Percentiles rank a stretch among this genome's conserved stretches.
phyloP scores from a whole-genome alignment of 2,329 filamentous ascomycete species.

The Rosellinia necatrix region DNA sequence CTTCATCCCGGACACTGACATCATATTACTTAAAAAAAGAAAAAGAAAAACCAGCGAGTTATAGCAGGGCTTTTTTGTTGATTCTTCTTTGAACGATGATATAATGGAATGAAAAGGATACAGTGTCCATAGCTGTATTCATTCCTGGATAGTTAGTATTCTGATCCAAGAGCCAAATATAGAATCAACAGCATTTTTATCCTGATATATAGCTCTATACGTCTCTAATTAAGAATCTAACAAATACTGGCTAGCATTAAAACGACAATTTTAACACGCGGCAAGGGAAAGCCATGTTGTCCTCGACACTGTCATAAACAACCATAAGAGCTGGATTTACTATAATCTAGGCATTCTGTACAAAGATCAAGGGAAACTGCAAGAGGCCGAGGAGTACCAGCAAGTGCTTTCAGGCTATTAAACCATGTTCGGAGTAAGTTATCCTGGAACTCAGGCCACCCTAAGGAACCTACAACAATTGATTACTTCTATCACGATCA shows the following conservation, averaged over 20 bases:
- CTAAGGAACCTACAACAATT: neutral
- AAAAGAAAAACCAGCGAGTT: too few species aligned
- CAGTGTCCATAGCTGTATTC: constrained; percentile 15
- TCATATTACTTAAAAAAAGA: too few species aligned
- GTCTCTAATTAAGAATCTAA: neutral
- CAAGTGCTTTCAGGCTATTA: constrained; percentile 37
- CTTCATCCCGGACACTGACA: too few species aligned
- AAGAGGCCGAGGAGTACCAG: constrained; percentile 36
- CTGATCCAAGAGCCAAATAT: constrained; percentile 1
- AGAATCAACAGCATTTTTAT: neutral
- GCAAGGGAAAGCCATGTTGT: neutral
- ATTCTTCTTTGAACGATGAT: neutral
- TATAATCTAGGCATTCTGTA: constrained; percentile 41
- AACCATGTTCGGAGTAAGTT: neutral
- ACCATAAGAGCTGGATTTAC: constrained; percentile 13
- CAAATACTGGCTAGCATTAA: constrained; percentile 3
- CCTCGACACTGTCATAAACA: neutral
- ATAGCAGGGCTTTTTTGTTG: too few species aligned
- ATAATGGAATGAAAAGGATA: constrained; percentile 11
- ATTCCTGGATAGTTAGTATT: constrained; percentile 15
- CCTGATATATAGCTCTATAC: constrained; percentile 2
- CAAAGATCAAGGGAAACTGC: constrained; percentile 30
- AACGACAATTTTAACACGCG: constrained; percentile 14
- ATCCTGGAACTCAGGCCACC: neutral
- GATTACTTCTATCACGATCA: neutral